Base-by-base conservation (phyloP, 1,284 basidiomycete species). In the Apiotrichum mycotoxinovorans region DNA sequence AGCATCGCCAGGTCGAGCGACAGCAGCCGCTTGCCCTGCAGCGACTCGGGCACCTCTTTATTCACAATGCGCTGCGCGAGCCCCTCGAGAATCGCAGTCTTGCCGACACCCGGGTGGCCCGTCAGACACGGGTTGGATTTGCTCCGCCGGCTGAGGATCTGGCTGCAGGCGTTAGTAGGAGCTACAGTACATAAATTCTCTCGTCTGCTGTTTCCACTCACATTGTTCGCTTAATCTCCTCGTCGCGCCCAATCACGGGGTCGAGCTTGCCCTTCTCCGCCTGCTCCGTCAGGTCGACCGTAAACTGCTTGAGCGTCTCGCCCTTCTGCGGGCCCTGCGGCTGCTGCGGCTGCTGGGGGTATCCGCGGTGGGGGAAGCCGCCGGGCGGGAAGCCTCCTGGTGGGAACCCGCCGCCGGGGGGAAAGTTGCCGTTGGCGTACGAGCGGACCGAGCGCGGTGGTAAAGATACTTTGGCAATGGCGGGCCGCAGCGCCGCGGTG, bases 81-180 rank as follows among this genome's bases (percentile, higher is more conserved):
- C 30, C 76, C 93, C 78, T 97, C 94, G 35, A 95, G 77, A 57
- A 97, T 92, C 0, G 93, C 91, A 0, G 93, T 95, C 77, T 95
- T 95, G 0, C 91, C 90, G 9, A 91, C 89, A 64, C 89, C 89
- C 10, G 89, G 88, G 22, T 72, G 67, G 25, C 80, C 80, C 11
- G 81, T 71, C 18, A 82, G 67, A 3, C 94, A 89, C 4, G 91
- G 92, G 69, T 94, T 94, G 15, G 86, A 88, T 74, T 93, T 92
- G 1, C 89, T 91, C 66, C 90, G 76, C 43, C 88, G 80, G 20
- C 88, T 89, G 3, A 73, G 65, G 15, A 76, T 94, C 75, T 30
- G 30, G 30, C 30, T 30, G 30, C 30, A n/a, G 30, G 30, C 30
- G 91, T 38, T 17, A 38, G 37, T n/a, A 38, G 4, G n/a, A 38